These are phyloP conservation scores for Vigna mungo DNA, from an alignment of 306 rosid genomes.

Conservation along the genomic window DNA sequence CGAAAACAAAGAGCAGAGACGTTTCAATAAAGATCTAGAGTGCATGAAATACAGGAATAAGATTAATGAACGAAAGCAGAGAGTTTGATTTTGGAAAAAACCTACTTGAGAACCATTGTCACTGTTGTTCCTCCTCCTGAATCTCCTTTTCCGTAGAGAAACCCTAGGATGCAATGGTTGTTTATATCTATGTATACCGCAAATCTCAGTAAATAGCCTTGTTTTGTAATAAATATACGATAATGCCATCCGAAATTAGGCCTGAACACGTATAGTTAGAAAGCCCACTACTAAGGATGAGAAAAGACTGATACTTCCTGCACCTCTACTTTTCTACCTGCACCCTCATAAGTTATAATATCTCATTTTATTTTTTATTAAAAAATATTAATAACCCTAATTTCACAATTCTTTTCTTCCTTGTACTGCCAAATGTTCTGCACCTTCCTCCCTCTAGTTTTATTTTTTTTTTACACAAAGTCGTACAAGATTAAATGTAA, in stretches of 20 bases:
- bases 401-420: too few species aligned
- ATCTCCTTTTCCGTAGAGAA: conserved; percentile 29
- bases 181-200: conserved; percentile 36
- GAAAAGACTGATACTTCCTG: too few species aligned
- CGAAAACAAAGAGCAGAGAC: too few species aligned
- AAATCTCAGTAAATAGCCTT: conserved; percentile 31
- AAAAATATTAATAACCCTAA: too few species aligned
- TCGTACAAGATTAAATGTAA: too few species aligned
- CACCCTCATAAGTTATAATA: too few species aligned
- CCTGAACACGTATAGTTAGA: background rate
- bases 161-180: conserved; percentile 46
- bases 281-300: background rate
- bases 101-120: conserved; percentile 82
- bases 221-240: background rate
- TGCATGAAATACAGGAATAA: background rate
- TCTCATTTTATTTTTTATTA: too few species aligned
- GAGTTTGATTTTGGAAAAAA: conserved; percentile 17
- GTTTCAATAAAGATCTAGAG: background rate
- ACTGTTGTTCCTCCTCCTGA: conserved; percentile 21
- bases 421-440: too few species aligned
- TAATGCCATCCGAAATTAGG: conserved; percentile 30
- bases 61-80: background rate
- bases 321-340: too few species aligned
- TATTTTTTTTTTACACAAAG: too few species aligned
- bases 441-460: too few species aligned